Evolutionary conservation across 1,284 basidiomycete genomes (phyloP), one percentile per base, ranked within the genome.

Genomic region (Tilletia caries): DNA sequence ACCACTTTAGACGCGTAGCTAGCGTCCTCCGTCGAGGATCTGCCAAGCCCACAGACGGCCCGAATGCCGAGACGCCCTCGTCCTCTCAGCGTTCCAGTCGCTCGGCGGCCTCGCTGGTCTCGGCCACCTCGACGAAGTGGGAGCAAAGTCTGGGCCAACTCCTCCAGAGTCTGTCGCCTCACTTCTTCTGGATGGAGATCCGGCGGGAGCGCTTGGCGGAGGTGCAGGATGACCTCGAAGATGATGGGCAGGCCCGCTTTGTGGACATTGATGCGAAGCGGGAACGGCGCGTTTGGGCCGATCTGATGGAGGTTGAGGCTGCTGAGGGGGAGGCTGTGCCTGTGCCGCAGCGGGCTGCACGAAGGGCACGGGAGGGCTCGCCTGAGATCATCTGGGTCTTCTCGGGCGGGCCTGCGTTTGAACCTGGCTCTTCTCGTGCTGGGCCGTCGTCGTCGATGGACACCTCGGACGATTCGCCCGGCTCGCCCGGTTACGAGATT

Each of bases 171-270:
- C 37, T 41, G 8, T 41, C 37, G 5, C 20, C 58, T 10, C 10
- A 29, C 3, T 62, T 62, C 33, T 27, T 13, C 32, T 62, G 58
- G 58, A 29, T 62, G 58, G 58, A 62, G 58, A 62, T 62, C 58
- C 32, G 32, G 10, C 58, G 58, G 32, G 20, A 32, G 18, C 58
- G 58, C 29, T 37, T 62, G 58, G 33, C 33, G 3, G 58, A 62
- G 6, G n/a, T 20, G 10, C 58, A 62, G 5, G 20, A 34, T 20
- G 58, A 62, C 3, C 20, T 62, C 3, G 32, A 33, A 29, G 58
- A 62, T 18, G 29, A 29, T 6, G 32, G 29, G 3, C 10, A 15
- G 58, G 32, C 10, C 29, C 58, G 58, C 10, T 62, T 62, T 29
- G 27, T 29, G 18, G 58, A 62, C n/a, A 62, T 62, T 13, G 58